Conservation (phyloP, 768 basidiomycete species). For the Gloeopeniophorella convolvens region DNA sequence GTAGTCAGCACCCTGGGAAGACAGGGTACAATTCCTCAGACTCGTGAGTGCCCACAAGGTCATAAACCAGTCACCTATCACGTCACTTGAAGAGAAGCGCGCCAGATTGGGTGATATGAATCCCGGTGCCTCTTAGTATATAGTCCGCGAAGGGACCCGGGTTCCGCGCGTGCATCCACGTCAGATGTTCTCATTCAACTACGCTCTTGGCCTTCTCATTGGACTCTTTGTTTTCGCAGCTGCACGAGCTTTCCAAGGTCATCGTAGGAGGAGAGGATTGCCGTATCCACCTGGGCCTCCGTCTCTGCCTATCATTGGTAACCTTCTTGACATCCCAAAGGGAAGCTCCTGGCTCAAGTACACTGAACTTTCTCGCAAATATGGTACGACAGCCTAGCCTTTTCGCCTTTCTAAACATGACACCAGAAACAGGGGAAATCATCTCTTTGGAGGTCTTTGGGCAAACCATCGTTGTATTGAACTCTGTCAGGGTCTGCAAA, state of each 20-base stretch:
- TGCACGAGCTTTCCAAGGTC: background rate
- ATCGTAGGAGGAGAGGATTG: background rate
- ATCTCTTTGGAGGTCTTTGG: constrained; percentile 32
- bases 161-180: no score
- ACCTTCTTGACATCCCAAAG: background rate
- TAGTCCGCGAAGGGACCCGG: no score
- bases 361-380: background rate
- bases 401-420: background rate
- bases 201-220: background rate
- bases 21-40: no score
- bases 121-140: no score
- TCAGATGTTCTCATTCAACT: no score
- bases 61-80: no score
- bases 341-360: constrained; percentile 1
- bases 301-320: constrained; percentile 3
- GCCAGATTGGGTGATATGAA: no score
- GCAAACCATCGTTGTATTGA: constrained; percentile 44
- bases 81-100: no score
- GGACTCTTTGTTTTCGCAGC: background rate
- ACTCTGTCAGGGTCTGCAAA: constrained; percentile 36
- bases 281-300: constrained; percentile 9
- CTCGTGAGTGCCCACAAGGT: no score
- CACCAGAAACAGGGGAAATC: background rate
- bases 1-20: no score
- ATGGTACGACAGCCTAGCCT: background rate